These are phyloP conservation scores for Cladobotryum mycophilum DNA, from an alignment of 2,329 filamentous ascomycete genomes.

Conservation along the genomic window DNA sequence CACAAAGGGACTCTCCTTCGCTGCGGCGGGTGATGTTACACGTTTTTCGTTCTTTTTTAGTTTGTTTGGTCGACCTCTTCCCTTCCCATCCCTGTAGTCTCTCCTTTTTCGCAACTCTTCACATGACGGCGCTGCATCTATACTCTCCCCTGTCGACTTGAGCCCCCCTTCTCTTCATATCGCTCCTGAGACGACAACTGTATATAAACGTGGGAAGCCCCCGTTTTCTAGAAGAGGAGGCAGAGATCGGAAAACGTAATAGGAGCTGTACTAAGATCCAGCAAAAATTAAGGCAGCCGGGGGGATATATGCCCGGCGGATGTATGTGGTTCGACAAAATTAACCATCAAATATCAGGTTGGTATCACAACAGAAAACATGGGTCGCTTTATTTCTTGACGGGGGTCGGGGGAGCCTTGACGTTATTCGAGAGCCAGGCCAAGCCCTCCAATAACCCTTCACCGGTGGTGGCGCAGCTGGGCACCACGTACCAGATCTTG, in stretches of 20 bases:
- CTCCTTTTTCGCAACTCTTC: no score
- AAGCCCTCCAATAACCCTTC: conserved; percentile 77
- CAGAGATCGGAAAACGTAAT: conserved; percentile 9
- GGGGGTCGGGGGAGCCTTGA: conserved; percentile 57
- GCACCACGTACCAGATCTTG: conserved; percentile 79
- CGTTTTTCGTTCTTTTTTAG: no score
- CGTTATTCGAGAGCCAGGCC: conserved; percentile 78
- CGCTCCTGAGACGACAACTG: no score
- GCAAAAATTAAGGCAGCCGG: background rate
- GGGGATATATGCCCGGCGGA: background rate
- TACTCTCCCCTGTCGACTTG: no score
- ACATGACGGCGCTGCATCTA: no score
- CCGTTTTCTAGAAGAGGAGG: conserved; percentile 5
- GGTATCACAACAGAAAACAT: background rate
- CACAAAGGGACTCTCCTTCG: no score
- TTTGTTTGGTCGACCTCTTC: no score
- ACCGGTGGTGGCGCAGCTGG: conserved; percentile 74
- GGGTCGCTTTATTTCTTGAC: conserved; percentile 43
- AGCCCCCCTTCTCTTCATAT: no score
- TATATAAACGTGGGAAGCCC: no score
- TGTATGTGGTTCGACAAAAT: conserved; percentile 4
- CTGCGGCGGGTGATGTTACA: no score
- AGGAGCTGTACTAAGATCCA: background rate
- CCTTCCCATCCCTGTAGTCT: no score
- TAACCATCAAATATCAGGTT: conserved; percentile 2